These are phyloP conservation scores for Rugosomyces carneus DNA, from an alignment of 1,284 basidiomycete species.

Conservation along the genomic window DNA sequence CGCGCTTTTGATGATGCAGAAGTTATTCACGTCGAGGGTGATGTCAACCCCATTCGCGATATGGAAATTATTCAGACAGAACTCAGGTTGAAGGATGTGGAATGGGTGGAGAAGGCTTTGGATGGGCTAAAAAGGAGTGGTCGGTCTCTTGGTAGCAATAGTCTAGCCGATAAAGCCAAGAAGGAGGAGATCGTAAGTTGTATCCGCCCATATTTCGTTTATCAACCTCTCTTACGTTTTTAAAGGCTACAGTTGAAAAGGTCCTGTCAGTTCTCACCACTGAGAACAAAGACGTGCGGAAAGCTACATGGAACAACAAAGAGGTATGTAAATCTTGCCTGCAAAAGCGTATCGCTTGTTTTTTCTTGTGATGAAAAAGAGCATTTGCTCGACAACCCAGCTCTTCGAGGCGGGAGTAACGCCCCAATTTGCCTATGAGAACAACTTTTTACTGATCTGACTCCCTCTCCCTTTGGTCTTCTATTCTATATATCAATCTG, in stretches of 20 bases:
- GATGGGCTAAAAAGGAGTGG: conserved; percentile 74
- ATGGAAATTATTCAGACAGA: conserved; percentile 98
- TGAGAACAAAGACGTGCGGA: conserved; percentile 89
- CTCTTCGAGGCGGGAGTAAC: conserved; percentile 72
- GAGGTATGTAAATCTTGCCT: conserved; percentile 60
- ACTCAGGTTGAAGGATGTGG: conserved; percentile 94
- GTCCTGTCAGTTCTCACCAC: conserved; percentile 75
- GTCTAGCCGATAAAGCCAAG: conserved; percentile 90
- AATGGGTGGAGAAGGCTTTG: conserved; percentile 94
- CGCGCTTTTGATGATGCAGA: conserved; percentile 98
- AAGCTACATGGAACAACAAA: conserved; percentile 94
- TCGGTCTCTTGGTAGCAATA: conserved; percentile 68
- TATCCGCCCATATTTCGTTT: too few relatives aligned
- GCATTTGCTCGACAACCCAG: conserved; percentile 76
- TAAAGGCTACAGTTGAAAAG: conserved; percentile 80
- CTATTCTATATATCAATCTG: too few relatives aligned
- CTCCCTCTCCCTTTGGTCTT: conserved; percentile 6
- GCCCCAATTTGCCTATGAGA: conserved; percentile 62
- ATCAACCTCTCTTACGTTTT: conserved; percentile 17
- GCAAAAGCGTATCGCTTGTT: conserved; percentile 1
- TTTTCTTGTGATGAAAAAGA: conserved; percentile 70
- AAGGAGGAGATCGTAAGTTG: conserved; percentile 91
- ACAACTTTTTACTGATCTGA: conserved; percentile 45
- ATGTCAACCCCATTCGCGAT: conserved; percentile 93
- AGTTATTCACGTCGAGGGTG: conserved; percentile 98